Conservation (phyloP, 2,329 filamentous ascomycete genomes). For the Grosmannia penicillata region DNA sequence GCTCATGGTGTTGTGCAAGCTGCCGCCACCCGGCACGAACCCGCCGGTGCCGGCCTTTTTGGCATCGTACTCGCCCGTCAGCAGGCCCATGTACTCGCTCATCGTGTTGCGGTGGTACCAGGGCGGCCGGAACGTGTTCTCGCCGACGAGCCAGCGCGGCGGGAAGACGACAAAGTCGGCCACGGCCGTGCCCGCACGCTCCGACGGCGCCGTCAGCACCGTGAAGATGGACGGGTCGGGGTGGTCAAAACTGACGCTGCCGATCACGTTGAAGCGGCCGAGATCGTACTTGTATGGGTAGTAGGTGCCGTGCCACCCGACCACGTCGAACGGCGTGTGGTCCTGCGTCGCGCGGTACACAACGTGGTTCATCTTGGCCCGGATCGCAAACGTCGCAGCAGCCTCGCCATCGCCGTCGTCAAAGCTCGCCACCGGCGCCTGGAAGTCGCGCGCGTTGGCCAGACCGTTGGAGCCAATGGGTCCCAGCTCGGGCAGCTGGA, state of each 20-base stretch:
- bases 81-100: conserved; percentile 50
- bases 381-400: conserved; percentile 31
- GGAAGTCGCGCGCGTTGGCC: conserved; percentile 64
- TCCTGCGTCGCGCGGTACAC: conserved; percentile 51
- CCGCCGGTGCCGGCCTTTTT: conserved; percentile 40
- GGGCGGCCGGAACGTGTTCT: conserved; percentile 56
- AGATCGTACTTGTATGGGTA: conserved; percentile 74
- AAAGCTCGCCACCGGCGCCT: conserved; percentile 55
- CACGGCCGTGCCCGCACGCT: conserved; percentile 45
- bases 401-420: conserved; percentile 42
- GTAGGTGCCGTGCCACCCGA: conserved; percentile 70
- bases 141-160: conserved; percentile 53
- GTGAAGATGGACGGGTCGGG: conserved; percentile 69
- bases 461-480: conserved; percentile 61
- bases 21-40: conserved; percentile 44
- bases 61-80: conserved; percentile 45
- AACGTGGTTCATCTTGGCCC: conserved; percentile 51
- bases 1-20: conserved; percentile 57
- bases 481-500: conserved; percentile 54
- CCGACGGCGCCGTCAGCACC: conserved; percentile 49
- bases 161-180: conserved; percentile 63
- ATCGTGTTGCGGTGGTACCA: conserved; percentile 60
- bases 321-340: conserved; percentile 62
- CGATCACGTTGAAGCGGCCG: conserved; percentile 61
- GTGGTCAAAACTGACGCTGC: conserved; percentile 60